Percentiles rank a stretch among this genome's conserved stretches.
Conservation (phyloP, 768 basidiomycete genomes). For the Phylloporus arenicola region DNA sequence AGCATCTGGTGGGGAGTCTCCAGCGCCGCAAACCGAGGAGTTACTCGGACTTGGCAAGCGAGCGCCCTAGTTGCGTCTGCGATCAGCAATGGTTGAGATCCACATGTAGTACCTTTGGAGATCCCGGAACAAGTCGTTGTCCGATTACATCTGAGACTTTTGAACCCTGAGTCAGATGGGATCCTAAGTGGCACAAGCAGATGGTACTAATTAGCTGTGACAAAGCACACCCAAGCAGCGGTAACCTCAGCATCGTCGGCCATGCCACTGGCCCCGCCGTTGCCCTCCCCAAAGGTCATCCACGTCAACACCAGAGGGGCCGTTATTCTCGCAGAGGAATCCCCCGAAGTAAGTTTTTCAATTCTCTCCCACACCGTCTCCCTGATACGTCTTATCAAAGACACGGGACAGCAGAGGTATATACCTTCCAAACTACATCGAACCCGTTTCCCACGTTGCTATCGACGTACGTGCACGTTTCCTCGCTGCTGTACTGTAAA, state of each 20-base stretch:
- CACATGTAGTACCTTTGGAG: too few species aligned
- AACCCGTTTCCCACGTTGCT: constrained; percentile 95
- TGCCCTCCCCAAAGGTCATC: constrained; percentile 82
- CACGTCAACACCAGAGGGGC: constrained; percentile 95
- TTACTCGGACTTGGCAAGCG: too few species aligned
- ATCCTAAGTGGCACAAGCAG: not conserved
- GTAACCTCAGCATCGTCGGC: constrained; percentile 11
- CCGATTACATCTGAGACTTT: not conserved
- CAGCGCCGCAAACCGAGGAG: too few species aligned
- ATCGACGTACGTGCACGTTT: constrained; percentile 70
- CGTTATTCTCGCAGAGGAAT: constrained; percentile 89
- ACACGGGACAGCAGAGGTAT: constrained; percentile 93
- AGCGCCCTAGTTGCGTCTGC: too few species aligned
- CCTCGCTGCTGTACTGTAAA: not conserved
- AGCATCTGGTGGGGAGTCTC: too few species aligned
- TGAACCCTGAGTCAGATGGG: not conserved
- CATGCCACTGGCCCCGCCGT: constrained; percentile 52
- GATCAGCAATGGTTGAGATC: too few species aligned
- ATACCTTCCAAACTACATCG: constrained; percentile 96
- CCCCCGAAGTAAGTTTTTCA: constrained; percentile 70
- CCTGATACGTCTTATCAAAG: constrained; percentile 35
- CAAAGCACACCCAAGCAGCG: constrained; percentile 14
- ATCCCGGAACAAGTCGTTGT: not conserved
- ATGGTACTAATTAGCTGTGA: constrained; percentile 8
- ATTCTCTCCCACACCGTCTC: constrained; percentile 3